Conservation (phyloP, 208 protist species). For the Leishmania arabica region DNA sequence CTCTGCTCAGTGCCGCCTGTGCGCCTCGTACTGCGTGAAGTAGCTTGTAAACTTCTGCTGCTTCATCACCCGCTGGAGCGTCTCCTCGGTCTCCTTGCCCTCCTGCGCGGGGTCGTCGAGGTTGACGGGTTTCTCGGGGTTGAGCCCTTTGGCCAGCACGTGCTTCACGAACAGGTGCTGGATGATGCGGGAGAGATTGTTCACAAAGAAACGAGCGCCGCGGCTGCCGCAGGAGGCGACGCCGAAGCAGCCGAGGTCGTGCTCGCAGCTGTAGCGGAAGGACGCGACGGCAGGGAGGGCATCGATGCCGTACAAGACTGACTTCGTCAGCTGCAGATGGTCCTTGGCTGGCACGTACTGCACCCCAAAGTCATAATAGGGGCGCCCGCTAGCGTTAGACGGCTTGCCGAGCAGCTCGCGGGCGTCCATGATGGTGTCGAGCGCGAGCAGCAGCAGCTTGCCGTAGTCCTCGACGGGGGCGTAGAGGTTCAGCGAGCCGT, state of each 20-base stretch:
- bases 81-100: constrained; percentile 30
- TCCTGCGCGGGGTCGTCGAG: constrained; percentile 53
- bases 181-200: constrained; percentile 65
- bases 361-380: constrained; percentile 79
- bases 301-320: constrained; percentile 32
- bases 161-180: constrained; percentile 83
- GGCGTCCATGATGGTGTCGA: constrained; percentile 78
- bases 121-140: constrained; percentile 49
- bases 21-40: constrained; percentile 72
- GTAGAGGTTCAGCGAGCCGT: constrained; percentile 79
- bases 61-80: constrained; percentile 55
- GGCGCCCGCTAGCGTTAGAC: not conserved
- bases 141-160: constrained; percentile 53
- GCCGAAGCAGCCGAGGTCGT: constrained; percentile 82
- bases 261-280: constrained; percentile 68
- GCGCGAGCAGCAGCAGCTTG: constrained; percentile 75
- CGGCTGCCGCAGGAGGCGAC: constrained; percentile 69
- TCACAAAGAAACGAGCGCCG: constrained; percentile 54
- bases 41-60: constrained; percentile 55
- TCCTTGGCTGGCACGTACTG: constrained; percentile 41
- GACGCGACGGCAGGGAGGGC: constrained; percentile 57
- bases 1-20: constrained; percentile 50
- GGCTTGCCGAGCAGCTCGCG: constrained; percentile 36
- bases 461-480: constrained; percentile 80
- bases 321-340: constrained; percentile 38